Base-by-base conservation (phyloP, 352 stramenopile species). In the Pythium rishiriense region DNA sequence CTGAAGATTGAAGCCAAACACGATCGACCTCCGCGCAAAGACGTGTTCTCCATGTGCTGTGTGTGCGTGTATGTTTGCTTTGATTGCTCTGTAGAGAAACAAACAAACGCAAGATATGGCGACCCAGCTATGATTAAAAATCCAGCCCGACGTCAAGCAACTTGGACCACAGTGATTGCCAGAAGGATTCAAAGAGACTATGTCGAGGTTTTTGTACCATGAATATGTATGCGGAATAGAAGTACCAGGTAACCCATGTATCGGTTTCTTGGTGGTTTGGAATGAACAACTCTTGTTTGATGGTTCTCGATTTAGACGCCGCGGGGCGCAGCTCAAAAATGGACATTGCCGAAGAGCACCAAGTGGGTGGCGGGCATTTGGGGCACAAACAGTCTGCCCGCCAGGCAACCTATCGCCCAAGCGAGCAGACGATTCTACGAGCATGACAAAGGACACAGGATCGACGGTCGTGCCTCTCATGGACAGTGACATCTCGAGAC, bases 401-500 rank as follows among this genome's bases (percentile, higher is more conserved):
- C n/a, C 17, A 43, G n/a, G 37, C 37, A 43, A 11, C 10, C 31
- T 35, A 5, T 10, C 5, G 31, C 31, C 10, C 31, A 35, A 35
- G 10, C 12, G 3, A 70, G 54, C 25, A 35, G 31, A 10, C 31
- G 10, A 43, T 43, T 17, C n/a, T 12, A 5, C n/a, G 37, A 19
- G 37, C n/a, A 81, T 81, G 67, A 42, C 58, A 10, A 62, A 62
- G 42, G 62, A 73, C 25, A 4, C n/a, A 33, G 42, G 42, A 1
- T 25, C 52, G 8, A 41, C 25, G 4, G 26, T 26, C 0, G 35
- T 33, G 15, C 33, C 46, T 41, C 17, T 78, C 8, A 58, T 6
- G 3, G 58, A 62, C 7, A 43, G 46, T 15, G 82, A 91, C 63
- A 66, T 89, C 17, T 70, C 74, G 9, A 69, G 78, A 6, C 83